Evolutionary conservation across 169 alveolate species (phyloP).

Genomic region (Plasmodium billcollinsi): DNA sequence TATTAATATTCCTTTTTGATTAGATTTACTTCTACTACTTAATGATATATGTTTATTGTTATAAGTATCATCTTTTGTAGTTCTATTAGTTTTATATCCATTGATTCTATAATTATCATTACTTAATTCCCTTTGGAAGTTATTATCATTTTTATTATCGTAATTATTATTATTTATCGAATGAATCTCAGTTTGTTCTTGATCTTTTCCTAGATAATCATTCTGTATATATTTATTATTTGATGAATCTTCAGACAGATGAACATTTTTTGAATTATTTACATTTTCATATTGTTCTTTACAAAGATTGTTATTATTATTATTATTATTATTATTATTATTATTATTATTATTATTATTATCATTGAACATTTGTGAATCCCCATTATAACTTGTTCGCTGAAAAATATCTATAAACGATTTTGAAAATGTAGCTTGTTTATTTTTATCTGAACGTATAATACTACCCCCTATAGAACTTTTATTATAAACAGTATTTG

Average conservation of each 20-base stretch:
- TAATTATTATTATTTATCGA: too few relatives aligned
- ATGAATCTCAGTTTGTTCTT: too few relatives aligned
- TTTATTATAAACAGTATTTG: constrained; percentile 26
- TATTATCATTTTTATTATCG: too few relatives aligned
- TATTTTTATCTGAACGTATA: not conserved
- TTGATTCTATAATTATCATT: not conserved
- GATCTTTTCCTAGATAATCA: too few relatives aligned
- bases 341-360: not conserved
- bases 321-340: not conserved
- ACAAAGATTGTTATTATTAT: not conserved
- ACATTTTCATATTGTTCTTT: not conserved
- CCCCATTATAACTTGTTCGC: not conserved
- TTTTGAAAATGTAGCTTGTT: not conserved
- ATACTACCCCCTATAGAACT: constrained; percentile 11
- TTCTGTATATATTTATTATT: too few relatives aligned
- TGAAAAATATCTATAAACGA: not conserved
- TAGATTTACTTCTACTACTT: not conserved
- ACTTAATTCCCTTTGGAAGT: not conserved
- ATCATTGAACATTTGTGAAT: not conserved
- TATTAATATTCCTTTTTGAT: constrained; percentile 6
- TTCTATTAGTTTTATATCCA: not conserved
- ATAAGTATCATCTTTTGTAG: not conserved
- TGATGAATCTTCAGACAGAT: not conserved
- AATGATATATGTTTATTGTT: not conserved
- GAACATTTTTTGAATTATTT: not conserved